These are phyloP conservation scores for Ustilago nuda DNA, from an alignment of 1,284 basidiomycete species.

Conservation along the genomic window DNA sequence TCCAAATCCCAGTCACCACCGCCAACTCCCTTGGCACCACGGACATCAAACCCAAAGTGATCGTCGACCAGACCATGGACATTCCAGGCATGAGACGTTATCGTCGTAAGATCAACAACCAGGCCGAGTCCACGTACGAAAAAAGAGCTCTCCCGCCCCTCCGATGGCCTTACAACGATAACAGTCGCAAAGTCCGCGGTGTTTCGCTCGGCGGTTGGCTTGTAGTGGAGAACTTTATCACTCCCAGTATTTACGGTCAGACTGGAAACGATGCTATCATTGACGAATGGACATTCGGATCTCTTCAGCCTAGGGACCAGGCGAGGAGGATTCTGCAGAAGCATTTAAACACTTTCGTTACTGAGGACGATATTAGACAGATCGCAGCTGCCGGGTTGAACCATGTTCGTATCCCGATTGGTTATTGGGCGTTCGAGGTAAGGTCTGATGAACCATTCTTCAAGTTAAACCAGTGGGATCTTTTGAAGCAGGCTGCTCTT, in stretches of 20 bases:
- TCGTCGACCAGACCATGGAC: constrained; percentile 27
- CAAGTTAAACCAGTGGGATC: constrained; percentile 78
- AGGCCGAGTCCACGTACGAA: not conserved
- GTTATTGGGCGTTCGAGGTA: constrained; percentile 91
- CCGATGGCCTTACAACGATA: constrained; percentile 42
- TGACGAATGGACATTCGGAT: constrained; percentile 88
- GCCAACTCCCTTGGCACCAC: constrained; percentile 45
- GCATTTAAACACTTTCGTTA: constrained; percentile 87
- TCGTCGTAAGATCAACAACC: constrained; percentile 13
- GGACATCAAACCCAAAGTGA: constrained; percentile 22
- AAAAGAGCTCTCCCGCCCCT: constrained; percentile 26
- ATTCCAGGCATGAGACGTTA: constrained; percentile 20
- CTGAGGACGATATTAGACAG: constrained; percentile 78
- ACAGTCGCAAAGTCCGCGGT: constrained; percentile 53
- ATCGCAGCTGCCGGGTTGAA: constrained; percentile 72
- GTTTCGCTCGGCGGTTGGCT: constrained; percentile 68
- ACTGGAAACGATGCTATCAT: constrained; percentile 70
- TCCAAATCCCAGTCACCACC: constrained; percentile 24
- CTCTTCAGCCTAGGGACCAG: constrained; percentile 73
- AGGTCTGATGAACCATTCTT: constrained; percentile 84
- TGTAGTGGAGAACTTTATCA: constrained; percentile 63
- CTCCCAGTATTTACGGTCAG: constrained; percentile 72
- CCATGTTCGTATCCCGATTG: constrained; percentile 87
- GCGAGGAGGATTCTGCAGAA: constrained; percentile 50
- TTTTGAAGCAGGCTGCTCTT: constrained; percentile 75